Evolutionary conservation across 805 yeast genomes (phyloP).

Genomic region (Myxozyma neotropica): DNA sequence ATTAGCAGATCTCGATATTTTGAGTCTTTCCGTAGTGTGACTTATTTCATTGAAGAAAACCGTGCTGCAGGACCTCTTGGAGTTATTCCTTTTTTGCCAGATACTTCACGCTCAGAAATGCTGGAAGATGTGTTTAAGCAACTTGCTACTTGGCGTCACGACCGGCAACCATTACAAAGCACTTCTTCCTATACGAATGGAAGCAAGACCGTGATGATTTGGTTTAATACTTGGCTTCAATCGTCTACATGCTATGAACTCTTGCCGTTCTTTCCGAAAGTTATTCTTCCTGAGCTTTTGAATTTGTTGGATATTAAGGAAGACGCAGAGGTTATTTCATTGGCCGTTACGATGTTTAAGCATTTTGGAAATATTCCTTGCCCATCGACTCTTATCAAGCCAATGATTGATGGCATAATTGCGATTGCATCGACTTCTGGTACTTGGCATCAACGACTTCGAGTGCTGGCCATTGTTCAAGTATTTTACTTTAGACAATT

Average conservation of each 20-base stretch:
- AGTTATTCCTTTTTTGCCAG: conserved; percentile 43
- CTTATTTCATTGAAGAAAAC: conserved; percentile 48
- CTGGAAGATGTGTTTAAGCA: conserved; percentile 51
- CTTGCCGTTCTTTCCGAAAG: conserved; percentile 53
- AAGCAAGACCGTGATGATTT: conserved; percentile 64
- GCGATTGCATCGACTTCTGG: conserved; percentile 44
- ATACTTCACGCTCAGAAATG: conserved; percentile 41
- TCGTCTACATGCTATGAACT: conserved; percentile 58
- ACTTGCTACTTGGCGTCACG: conserved; percentile 41
- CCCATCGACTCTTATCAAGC: conserved; percentile 47
- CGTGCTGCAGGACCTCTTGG: conserved; percentile 42
- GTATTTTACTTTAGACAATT: conserved; percentile 70
- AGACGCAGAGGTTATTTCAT: conserved; percentile 58
- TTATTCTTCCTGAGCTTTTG: conserved; percentile 71
- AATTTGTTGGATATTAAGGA: conserved; percentile 70
- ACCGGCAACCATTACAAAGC: conserved; percentile 27
- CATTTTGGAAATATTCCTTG: conserved; percentile 54
- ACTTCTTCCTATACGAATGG: conserved; percentile 57
- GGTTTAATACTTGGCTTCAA: conserved; percentile 57
- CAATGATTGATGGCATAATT: conserved; percentile 51
- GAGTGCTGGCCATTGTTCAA: conserved; percentile 70
- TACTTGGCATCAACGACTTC: conserved; percentile 63
- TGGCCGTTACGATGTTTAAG: conserved; percentile 53
- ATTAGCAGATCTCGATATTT: conserved; percentile 49
- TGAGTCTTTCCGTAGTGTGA: conserved; percentile 48